Conservation (phyloP, 257 asterid species). For the Henckelia pumila region DNA sequence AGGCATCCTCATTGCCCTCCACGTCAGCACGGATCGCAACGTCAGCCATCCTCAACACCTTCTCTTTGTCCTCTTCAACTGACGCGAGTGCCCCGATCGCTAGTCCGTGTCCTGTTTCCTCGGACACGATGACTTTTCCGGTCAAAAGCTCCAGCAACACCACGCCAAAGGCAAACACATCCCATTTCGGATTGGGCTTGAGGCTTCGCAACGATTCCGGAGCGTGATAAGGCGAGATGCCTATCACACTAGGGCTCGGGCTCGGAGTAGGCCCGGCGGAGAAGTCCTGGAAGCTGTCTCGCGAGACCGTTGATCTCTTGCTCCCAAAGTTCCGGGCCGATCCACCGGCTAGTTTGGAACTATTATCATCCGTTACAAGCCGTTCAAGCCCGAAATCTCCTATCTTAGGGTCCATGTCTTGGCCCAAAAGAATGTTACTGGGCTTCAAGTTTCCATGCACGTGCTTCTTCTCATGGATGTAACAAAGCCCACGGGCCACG, state of each 20-base stretch:
- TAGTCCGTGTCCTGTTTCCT: constrained; percentile 56
- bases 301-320: constrained; percentile 84
- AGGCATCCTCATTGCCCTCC: constrained; percentile 77
- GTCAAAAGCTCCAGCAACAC: constrained; percentile 69
- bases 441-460: constrained; percentile 95
- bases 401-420: constrained; percentile 85
- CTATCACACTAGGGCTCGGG: constrained; percentile 83
- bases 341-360: constrained; percentile 58
- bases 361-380: constrained; percentile 55
- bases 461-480: constrained; percentile 83
- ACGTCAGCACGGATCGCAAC: constrained; percentile 77
- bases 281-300: constrained; percentile 72
- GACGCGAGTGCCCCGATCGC: constrained; percentile 34
- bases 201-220: constrained; percentile 93
- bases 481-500: constrained; percentile 81
- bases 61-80: constrained; percentile 46
- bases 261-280: constrained; percentile 65
- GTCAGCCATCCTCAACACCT: constrained; percentile 62
- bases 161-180: constrained; percentile 76
- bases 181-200: constrained; percentile 90
- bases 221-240: constrained; percentile 75
- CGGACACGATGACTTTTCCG: constrained; percentile 65
- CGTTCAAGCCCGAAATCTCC: constrained; percentile 94
- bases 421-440: constrained; percentile 63
- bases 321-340: constrained; percentile 83